Conservation (phyloP, 495 filamentous ascomycete genomes). For the Penicillium canariense region DNA sequence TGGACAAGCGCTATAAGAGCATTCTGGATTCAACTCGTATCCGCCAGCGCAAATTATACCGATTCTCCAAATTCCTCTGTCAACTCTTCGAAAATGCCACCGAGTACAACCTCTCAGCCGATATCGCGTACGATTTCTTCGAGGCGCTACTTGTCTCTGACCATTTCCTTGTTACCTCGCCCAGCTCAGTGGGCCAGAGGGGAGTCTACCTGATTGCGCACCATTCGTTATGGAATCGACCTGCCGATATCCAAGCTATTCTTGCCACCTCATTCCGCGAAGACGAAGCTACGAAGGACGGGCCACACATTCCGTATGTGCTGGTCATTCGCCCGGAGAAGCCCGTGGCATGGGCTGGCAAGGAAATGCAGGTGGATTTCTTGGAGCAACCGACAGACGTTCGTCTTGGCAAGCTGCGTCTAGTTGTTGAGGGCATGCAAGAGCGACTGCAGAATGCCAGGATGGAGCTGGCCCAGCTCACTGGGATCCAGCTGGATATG, state of each 20-base stretch:
- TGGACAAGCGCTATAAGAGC: conserved; percentile 95
- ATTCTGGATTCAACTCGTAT: conserved; percentile 93
- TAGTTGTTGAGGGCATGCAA: conserved; percentile 87
- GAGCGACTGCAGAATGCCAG: conserved; percentile 75
- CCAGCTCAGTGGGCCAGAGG: conserved; percentile 61
- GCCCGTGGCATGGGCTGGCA: conserved; percentile 78
- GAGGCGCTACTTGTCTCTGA: conserved; percentile 79
- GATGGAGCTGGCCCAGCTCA: conserved; percentile 67
- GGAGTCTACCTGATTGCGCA: conserved; percentile 84
- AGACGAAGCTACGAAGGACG: conserved; percentile 66
- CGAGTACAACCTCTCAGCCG: conserved; percentile 75
- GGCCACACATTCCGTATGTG: conserved; percentile 69
- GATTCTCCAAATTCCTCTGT: conserved; percentile 82
- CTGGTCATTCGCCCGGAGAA: conserved; percentile 81
- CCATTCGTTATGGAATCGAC: conserved; percentile 68
- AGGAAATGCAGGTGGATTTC: conserved; percentile 64
- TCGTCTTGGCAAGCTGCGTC: conserved; percentile 79
- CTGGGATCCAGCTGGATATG: conserved; percentile 79
- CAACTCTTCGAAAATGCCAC: conserved; percentile 94
- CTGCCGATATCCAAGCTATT: conserved; percentile 77
- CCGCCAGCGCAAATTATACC: conserved; percentile 81
- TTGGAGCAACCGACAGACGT: conserved; percentile 80
- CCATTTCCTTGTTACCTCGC: conserved; percentile 69
- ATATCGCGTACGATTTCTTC: conserved; percentile 69
- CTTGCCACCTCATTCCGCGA: conserved; percentile 86